Conservation (phyloP, 2,329 filamentous ascomycete species). For the Bipolaris gigantea region DNA sequence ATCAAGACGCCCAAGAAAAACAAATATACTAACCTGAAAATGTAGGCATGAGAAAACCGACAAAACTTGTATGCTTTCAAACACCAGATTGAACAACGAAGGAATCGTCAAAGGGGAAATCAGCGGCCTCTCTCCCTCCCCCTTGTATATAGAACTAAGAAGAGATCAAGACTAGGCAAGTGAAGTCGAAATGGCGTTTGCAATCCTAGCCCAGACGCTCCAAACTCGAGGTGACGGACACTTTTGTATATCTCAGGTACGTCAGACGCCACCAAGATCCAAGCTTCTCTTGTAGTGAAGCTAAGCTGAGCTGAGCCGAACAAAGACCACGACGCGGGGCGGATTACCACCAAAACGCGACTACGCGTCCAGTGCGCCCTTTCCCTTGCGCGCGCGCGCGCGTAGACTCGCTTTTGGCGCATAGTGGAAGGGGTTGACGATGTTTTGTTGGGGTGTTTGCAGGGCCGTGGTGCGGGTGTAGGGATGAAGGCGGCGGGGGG, state of each 20-base stretch:
- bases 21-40: constrained; percentile 3
- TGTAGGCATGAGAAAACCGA: not conserved
- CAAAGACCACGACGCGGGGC: not conserved
- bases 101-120: not conserved
- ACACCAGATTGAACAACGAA: not conserved
- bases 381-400: not conserved
- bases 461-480: too few species aligned
- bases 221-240: not conserved
- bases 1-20: not conserved
- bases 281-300: not conserved
- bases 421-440: too few species aligned
- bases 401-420: too few species aligned
- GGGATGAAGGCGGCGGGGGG: too few species aligned
- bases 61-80: not conserved
- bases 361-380: not conserved
- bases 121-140: not conserved
- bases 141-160: not conserved
- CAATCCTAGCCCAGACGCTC: not conserved
- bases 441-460: too few species aligned
- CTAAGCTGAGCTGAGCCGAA: not conserved
- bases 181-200: not conserved
- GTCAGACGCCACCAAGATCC: not conserved
- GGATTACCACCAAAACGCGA: not conserved
- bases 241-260: not conserved
- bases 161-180: not conserved